Conservation (phyloP, 768 basidiomycete genomes). For the Podaxis sp. region DNA sequence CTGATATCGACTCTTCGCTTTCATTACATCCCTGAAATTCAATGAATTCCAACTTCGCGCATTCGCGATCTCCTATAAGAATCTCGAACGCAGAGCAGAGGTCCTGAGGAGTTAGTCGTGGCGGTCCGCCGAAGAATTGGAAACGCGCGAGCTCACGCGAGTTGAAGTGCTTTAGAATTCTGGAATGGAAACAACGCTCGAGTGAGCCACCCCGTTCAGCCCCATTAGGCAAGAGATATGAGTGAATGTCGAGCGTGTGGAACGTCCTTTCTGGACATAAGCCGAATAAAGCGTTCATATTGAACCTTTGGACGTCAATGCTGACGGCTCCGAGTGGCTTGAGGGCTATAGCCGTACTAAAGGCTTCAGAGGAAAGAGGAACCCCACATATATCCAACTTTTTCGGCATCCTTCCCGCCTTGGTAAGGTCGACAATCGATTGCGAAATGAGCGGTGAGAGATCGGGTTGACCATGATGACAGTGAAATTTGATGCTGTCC, state of each 20-base stretch:
- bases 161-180: background rate
- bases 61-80: background rate
- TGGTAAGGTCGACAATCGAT: background rate
- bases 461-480: background rate
- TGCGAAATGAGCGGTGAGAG: background rate
- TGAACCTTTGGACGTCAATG: conserved; percentile 1
- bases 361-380: background rate
- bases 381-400: conserved; percentile 1
- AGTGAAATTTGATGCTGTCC: background rate
- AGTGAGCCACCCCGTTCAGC: conserved; percentile 1
- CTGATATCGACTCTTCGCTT: background rate
- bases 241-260: background rate
- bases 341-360: background rate
- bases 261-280: conserved; percentile 2
- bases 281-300: background rate
- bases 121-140: background rate
- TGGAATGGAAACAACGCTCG: background rate
- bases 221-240: background rate
- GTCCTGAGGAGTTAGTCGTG: background rate
- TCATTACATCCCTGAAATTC: background rate
- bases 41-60: background rate
- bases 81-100: background rate
- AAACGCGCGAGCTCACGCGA: background rate
- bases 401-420: background rate
- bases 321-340: background rate